Conservation (phyloP, 352 stramenopile genomes). For the Globisporangium apiculatum region DNA sequence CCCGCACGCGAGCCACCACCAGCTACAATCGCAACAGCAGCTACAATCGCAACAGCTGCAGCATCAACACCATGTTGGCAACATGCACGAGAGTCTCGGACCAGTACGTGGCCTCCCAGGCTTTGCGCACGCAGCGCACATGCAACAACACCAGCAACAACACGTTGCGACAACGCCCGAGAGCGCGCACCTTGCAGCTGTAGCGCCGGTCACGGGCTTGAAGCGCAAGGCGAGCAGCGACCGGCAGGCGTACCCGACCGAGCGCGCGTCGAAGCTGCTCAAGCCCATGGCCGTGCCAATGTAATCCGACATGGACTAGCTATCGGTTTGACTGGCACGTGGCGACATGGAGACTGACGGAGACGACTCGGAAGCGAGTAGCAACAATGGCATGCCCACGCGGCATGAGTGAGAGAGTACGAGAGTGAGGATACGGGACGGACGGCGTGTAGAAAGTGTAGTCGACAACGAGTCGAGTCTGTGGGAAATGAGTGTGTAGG, state of each 20-base stretch:
- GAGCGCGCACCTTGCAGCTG: background rate
- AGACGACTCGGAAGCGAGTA: conserved; percentile 1
- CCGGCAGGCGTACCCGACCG: conserved; percentile 10
- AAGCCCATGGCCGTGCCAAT: conserved; percentile 15
- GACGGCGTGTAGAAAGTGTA: conserved; percentile 1
- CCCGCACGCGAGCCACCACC: conserved; percentile 1
- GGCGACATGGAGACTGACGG: no score
- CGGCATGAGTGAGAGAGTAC: background rate
- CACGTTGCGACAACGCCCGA: conserved; percentile 12
- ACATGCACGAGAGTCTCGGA: background rate
- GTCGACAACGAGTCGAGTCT: background rate
- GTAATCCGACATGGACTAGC: background rate
- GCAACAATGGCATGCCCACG: conserved; percentile 1
- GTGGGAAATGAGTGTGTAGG: background rate
- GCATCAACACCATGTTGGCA: conserved; percentile 1
- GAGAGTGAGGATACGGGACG: background rate
- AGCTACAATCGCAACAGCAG: conserved; percentile 9
- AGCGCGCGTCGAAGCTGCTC: conserved; percentile 17
- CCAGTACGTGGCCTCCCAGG: background rate
- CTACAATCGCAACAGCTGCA: conserved; percentile 20
- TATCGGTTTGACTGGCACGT: background rate
- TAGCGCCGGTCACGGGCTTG: conserved; percentile 18
- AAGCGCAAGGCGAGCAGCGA: conserved; percentile 41
- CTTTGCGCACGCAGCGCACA: background rate
- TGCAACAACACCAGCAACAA: conserved; percentile 18